Conservation (phyloP, 2,329 filamentous ascomycete species). For the Paraconiothyrium sp. region DNA sequence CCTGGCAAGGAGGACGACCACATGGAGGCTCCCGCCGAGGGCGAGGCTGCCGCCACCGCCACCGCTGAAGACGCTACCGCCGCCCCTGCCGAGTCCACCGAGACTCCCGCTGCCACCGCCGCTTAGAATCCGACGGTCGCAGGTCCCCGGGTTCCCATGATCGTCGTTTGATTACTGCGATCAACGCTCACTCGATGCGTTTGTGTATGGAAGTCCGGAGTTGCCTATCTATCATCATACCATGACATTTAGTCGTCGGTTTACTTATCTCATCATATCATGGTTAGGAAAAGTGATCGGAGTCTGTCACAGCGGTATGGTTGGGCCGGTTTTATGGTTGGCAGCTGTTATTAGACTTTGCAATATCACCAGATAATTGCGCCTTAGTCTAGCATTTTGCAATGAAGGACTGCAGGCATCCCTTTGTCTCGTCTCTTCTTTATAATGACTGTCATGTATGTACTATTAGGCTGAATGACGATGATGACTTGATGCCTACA, state of each 20-base stretch:
- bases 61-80: conserved; percentile 22
- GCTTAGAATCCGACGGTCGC: conserved; percentile 36
- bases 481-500: conserved; percentile 4
- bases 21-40: conserved; percentile 57
- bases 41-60: conserved; percentile 47
- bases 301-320: conserved; percentile 19
- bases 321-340: conserved; percentile 17
- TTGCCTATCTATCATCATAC: conserved; percentile 22
- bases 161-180: conserved; percentile 10
- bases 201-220: conserved; percentile 20
- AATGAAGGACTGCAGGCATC: conserved; percentile 10
- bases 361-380: conserved; percentile 21
- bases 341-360: conserved; percentile 18
- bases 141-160: conserved; percentile 18
- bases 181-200: conserved; percentile 13
- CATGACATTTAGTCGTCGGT: conserved; percentile 23
- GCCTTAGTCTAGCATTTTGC: conserved; percentile 23
- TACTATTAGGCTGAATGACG: conserved; percentile 7
- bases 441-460: conserved; percentile 16
- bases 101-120: conserved; percentile 38
- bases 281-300: conserved; percentile 25
- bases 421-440: conserved; percentile 9
- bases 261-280: conserved; percentile 25
- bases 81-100: conserved; percentile 28
- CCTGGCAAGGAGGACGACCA: conserved; percentile 96